Evolutionary conservation across 2,329 filamentous ascomycete species (phyloP).

Genomic region (Colletotrichum zoysiae): DNA sequence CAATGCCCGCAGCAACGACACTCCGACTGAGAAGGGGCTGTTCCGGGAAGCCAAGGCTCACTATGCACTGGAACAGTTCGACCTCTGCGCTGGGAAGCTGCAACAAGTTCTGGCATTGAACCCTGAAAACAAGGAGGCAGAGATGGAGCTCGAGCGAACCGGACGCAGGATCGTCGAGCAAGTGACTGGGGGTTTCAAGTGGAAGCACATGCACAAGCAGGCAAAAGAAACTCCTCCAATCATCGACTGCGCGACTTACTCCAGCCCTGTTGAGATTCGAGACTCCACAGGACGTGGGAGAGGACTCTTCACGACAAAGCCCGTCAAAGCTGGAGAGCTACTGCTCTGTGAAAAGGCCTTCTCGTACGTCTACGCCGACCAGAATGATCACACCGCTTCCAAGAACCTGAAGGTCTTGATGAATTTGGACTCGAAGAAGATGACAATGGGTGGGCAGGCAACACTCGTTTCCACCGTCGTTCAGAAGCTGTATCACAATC

Average conservation of each 20-base stretch:
- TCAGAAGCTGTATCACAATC: conserved; percentile 60
- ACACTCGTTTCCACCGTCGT: conserved; percentile 55
- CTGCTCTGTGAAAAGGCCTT: conserved; percentile 70
- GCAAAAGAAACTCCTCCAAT: conserved; percentile 53
- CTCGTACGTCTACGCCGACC: conserved; percentile 51
- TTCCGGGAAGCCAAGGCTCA: conserved; percentile 60
- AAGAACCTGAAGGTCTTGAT: conserved; percentile 51
- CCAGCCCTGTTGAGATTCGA: conserved; percentile 56
- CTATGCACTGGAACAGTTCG: conserved; percentile 57
- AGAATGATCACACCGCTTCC: conserved; percentile 28
- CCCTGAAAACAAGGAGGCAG: conserved; percentile 51
- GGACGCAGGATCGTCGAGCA: conserved; percentile 54
- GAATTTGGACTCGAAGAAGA: conserved; percentile 50
- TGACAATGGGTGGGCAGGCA: conserved; percentile 54
- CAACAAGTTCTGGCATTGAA: conserved; percentile 48
- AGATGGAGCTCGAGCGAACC: conserved; percentile 48
- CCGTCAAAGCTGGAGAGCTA: conserved; percentile 63
- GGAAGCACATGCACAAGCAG: conserved; percentile 52
- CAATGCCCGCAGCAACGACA: conserved; percentile 30
- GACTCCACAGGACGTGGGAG: conserved; percentile 56
- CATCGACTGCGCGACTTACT: conserved; percentile 63
- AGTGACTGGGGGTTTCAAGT: conserved; percentile 55
- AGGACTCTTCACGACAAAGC: conserved; percentile 63
- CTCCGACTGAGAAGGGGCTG: conserved; percentile 56
- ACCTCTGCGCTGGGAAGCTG: conserved; percentile 52